These are phyloP conservation scores for Leptoxyphium fumago DNA, from an alignment of 2,329 filamentous ascomycete species.

Conservation along the genomic window DNA sequence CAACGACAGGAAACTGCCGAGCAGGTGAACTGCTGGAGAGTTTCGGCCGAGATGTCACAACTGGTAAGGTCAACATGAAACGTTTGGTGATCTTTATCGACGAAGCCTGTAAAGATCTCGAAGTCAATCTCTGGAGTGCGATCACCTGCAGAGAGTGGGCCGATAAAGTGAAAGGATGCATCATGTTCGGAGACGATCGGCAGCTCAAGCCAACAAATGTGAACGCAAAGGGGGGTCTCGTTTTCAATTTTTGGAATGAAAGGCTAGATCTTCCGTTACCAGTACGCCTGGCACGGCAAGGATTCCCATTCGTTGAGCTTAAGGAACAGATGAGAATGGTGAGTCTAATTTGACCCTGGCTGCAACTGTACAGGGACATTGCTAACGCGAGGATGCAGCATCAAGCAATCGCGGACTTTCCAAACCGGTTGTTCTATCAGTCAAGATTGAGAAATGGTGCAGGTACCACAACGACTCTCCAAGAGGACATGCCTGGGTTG, in stretches of 20 bases:
- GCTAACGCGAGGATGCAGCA: background rate
- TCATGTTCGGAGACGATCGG: constrained; percentile 10
- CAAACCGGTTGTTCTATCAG: constrained; percentile 4
- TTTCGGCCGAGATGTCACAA: constrained; percentile 6
- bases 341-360: background rate
- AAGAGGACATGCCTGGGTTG: constrained; percentile 1
- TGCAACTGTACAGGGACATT: no score
- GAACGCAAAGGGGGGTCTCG: background rate
- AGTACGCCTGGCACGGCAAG: constrained; percentile 3
- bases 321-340: constrained; percentile 7
- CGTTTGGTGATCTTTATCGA: constrained; percentile 8
- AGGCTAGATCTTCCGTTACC: constrained; percentile 6
- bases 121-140: constrained; percentile 7
- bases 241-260: constrained; percentile 6
- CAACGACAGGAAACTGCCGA: constrained; percentile 5
- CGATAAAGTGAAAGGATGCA: constrained; percentile 2
- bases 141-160: constrained; percentile 3
- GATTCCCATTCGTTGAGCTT: constrained; percentile 4
- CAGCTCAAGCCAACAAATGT: constrained; percentile 8
- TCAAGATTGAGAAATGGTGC: constrained; percentile 2
- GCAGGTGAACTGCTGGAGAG: constrained; percentile 6
- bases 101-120: constrained; percentile 6
- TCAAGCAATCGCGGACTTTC: constrained; percentile 1
- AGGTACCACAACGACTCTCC: constrained; percentile 1
- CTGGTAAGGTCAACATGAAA: constrained; percentile 2